A percentile compares a stretch with the other conserved stretches of the same genome.
These are phyloP conservation scores for Metschnikowia peoriensis DNA, from an alignment of 805 yeast species.

Conservation along the genomic window DNA sequence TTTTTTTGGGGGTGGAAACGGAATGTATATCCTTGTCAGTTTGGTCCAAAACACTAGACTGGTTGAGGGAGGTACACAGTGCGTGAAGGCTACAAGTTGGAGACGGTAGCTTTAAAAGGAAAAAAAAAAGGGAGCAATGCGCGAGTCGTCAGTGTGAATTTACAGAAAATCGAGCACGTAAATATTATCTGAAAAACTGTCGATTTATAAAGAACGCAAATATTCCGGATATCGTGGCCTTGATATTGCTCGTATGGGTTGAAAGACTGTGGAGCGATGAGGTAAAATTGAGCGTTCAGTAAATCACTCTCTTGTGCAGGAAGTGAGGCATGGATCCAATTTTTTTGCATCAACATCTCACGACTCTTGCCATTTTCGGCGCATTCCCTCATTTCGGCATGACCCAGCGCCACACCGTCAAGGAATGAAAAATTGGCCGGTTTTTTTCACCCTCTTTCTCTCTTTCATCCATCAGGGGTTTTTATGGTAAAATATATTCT, in stretches of 20 bases:
- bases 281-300: slow-evolving; percentile 12
- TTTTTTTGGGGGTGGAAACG: too few species aligned
- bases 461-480: not conserved
- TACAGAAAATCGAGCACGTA: not conserved
- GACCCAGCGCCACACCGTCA: slow-evolving; percentile 1
- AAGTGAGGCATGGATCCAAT: slow-evolving; percentile 2
- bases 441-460: too few species aligned
- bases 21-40: not conserved
- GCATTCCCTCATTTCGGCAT: not conserved
- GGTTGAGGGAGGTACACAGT: slow-evolving; percentile 1
- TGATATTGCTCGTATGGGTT: not conserved
- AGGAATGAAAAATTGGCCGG: not conserved
- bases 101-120: not conserved
- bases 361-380: slow-evolving; percentile 3
- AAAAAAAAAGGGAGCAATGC: not conserved
- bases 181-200: not conserved
- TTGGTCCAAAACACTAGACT: not conserved
- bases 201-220: not conserved
- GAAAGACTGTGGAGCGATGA: slow-evolving; percentile 15
- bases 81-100: not conserved
- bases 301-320: slow-evolving; percentile 9
- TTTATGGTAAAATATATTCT: not conserved
- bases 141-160: not conserved
- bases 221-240: not conserved
- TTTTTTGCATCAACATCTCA: slow-evolving; percentile 9